A percentile compares a stretch with the other conserved stretches of the same genome.
Conservation (phyloP, 2,329 filamentous ascomycete species). For the Colletotrichum limetticola region DNA sequence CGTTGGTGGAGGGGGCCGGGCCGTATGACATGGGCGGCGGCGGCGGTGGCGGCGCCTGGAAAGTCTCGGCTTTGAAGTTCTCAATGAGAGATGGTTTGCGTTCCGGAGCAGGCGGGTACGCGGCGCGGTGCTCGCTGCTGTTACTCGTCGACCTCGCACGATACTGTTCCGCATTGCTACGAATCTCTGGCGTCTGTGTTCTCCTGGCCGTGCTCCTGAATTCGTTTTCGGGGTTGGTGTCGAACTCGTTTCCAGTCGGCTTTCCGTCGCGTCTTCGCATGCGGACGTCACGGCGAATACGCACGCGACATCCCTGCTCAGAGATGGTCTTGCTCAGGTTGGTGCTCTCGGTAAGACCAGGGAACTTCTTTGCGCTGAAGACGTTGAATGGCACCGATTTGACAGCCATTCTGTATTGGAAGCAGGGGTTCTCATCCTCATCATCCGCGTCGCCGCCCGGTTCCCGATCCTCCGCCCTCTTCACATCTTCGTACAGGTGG, state of each 20-base stretch:
- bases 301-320: slow-evolving; percentile 95
- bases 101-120: slow-evolving; percentile 49
- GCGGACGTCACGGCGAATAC: slow-evolving; percentile 92
- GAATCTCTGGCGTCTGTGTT: slow-evolving; percentile 37
- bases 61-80: slow-evolving; percentile 49
- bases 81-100: slow-evolving; percentile 62
- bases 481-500: slow-evolving; percentile 92
- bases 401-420: slow-evolving; percentile 89
- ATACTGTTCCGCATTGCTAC: slow-evolving; percentile 36
- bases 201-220: slow-evolving; percentile 53
- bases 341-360: slow-evolving; percentile 90
- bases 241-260: slow-evolving; percentile 58
- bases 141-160: slow-evolving; percentile 71
- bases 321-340: slow-evolving; percentile 88
- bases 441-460: slow-evolving; percentile 51
- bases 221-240: slow-evolving; percentile 72
- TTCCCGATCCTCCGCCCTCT: slow-evolving; percentile 84
- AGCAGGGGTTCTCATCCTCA: slow-evolving; percentile 61
- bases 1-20: slow-evolving; percentile 35
- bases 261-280: slow-evolving; percentile 88
- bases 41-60: slow-evolving; percentile 49
- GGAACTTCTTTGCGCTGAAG: slow-evolving; percentile 98
- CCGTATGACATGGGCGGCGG: slow-evolving; percentile 44
- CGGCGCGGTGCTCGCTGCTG: slow-evolving; percentile 60
- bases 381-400: slow-evolving; percentile 89